Conservation (phyloP, 2,329 filamentous ascomycete genomes). For the Ploettnerulaceae sp. region DNA sequence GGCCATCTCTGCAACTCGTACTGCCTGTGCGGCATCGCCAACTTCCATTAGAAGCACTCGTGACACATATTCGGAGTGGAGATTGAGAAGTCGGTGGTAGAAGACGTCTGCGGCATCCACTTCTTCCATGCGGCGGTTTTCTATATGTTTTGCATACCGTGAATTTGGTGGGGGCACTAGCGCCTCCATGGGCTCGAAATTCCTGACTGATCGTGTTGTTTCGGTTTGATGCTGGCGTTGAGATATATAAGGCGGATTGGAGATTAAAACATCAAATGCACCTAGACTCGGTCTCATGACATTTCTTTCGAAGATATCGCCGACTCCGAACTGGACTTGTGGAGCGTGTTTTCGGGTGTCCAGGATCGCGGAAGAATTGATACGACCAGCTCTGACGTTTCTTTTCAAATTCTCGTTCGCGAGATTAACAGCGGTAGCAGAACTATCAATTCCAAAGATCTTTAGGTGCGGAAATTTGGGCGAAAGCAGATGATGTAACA, state of each 20-base stretch:
- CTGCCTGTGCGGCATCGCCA: conserved; percentile 63
- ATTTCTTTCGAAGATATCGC: conserved; percentile 36
- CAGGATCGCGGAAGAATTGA: conserved; percentile 15
- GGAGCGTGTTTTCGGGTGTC: neutral
- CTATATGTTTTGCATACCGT: neutral
- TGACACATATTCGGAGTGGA: conserved; percentile 46
- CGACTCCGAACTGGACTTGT: conserved; percentile 3
- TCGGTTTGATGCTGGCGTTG: conserved; percentile 51
- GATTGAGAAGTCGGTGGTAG: conserved; percentile 58
- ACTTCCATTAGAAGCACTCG: conserved; percentile 65
- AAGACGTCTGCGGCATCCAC: conserved; percentile 44
- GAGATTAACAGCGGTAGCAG: conserved; percentile 57
- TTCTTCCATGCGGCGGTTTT: neutral
- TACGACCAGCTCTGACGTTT: conserved; percentile 39
- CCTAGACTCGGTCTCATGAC: neutral
- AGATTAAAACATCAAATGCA: conserved; percentile 55
- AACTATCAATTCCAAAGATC: conserved; percentile 75
- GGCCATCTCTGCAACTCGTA: conserved; percentile 53
- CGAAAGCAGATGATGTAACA: conserved; percentile 47
- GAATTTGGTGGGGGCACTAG: conserved; percentile 50
- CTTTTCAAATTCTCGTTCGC: conserved; percentile 57
- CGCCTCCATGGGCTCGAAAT: conserved; percentile 75
- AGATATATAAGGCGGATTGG: conserved; percentile 92
- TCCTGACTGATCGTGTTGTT: conserved; percentile 69
- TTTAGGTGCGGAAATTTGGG: conserved; percentile 34